A percentile compares a stretch with the other conserved stretches of the same genome.
These are phyloP conservation scores for Perkinsus olseni DNA, from an alignment of 169 alveolate genomes.

Conservation along the genomic window DNA sequence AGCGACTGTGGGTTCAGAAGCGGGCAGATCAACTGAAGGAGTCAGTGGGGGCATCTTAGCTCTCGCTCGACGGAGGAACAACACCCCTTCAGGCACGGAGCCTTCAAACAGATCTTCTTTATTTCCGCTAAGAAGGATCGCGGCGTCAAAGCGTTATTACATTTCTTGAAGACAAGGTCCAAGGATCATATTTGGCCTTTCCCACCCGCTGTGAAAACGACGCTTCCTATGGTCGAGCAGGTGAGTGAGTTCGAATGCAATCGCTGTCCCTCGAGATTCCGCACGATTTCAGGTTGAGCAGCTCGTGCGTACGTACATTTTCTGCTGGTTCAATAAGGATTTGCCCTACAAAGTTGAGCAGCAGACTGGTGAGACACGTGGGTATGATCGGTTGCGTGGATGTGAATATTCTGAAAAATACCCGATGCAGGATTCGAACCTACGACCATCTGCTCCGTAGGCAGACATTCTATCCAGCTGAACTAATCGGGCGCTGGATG, in stretches of 20 bases:
- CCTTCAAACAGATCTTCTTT: conserved; percentile 47
- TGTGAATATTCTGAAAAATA: not conserved
- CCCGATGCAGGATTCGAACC: conserved; percentile 5
- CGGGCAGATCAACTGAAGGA: not conserved
- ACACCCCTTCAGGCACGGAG: conserved; percentile 42
- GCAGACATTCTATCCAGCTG: conserved; percentile 3
- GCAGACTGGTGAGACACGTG: conserved; percentile 27
- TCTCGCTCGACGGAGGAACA: conserved; percentile 23
- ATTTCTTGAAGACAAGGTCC: conserved; percentile 36
- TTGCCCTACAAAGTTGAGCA: conserved; percentile 56
- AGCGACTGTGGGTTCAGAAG: not conserved
- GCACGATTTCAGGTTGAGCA: no score
- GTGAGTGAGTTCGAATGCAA: no score
- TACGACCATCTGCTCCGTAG: conserved; percentile 4
- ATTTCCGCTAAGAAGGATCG: conserved; percentile 53
- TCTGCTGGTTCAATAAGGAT: conserved; percentile 65
- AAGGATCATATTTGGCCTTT: conserved; percentile 50
- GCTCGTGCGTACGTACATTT: conserved; percentile 43
- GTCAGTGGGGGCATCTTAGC: not conserved
- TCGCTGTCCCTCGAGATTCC: no score
- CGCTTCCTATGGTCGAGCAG: conserved; percentile 55
- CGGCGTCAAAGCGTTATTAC: conserved; percentile 41
- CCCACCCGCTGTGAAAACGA: conserved; percentile 46
- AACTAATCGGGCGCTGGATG: not conserved
- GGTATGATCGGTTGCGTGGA: not conserved